Evolutionary conservation across 2,329 filamentous ascomycete species (phyloP), one percentile per base, ranked within the genome.

Genomic region (Fonsecaea monophora): DNA sequence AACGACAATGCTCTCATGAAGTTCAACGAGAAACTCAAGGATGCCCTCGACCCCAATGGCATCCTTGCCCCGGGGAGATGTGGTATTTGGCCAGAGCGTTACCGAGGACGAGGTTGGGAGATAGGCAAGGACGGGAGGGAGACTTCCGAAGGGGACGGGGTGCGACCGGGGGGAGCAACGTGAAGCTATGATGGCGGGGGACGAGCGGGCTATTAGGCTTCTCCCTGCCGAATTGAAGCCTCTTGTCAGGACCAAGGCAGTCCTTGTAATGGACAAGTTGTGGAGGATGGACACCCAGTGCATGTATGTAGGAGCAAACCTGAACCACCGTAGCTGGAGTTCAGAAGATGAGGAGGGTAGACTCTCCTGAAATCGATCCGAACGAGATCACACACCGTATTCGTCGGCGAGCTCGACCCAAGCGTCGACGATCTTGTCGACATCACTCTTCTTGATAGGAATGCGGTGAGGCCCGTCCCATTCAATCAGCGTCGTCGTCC

Each of bases 391-490:
- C 70, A 81, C 79, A 4, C 82, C 82, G n/a, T 82, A 82, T 70
- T 82, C 77, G 71, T 78, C 79, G 3, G 84, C 85, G 42, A 87
- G 74, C 30, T 81, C 78, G 40, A 87, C 76, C 35, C 89, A 84
- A 56, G 82, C 81, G 10, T 80, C 77, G 10, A 85, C 80, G 10
- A 91, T 79, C 9, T 77, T 80, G 57, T 85, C 81, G 2, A 93
- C 89, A 76, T 93, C 90, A 35, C 77, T 79, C 25, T 79, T 81
- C 80, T 90, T 91, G 66, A 94, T 83, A 1, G 90, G 89, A 57
- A 94, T 81, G 5, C 91, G 80, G 75, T 94, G 91, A 1, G 82
- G 84, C 0, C 90, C 91, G 65, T 91, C 85, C 91, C 91, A 94
- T 76, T 92, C 89, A 1, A 94, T 76, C 54, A 92, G 68, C 45